phyloP scores from a whole-genome alignment of 83 land plant genomes.

The Picea abies region DNA sequence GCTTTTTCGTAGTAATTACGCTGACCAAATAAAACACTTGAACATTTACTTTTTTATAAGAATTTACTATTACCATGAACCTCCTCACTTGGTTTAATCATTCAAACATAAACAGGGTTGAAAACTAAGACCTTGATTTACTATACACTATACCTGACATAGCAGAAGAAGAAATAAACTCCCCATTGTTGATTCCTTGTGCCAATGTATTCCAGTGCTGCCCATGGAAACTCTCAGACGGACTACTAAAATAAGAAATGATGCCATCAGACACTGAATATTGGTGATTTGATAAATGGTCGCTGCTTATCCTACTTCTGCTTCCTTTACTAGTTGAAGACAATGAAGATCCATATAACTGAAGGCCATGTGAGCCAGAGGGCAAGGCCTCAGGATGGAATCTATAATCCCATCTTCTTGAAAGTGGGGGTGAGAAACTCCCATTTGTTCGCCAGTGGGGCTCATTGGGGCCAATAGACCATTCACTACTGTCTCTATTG shows the following conservation, averaged over 20 bases:
- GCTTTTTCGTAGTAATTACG: no score
- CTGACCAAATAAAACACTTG: no score
- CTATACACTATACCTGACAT: constrained; percentile 32
- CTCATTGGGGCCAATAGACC: constrained; percentile 51
- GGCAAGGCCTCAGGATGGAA: constrained; percentile 44
- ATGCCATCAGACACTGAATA: constrained; percentile 51
- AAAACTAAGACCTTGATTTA: neutral
- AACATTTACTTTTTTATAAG: neutral
- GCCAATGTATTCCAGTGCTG: constrained; percentile 47
- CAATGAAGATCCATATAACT: constrained; percentile 44
- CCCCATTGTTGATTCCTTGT: constrained; percentile 45
- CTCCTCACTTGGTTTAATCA: constrained; percentile 6
- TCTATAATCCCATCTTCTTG: constrained; percentile 43
- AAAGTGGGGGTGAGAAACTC: constrained; percentile 51
- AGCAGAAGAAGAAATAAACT: constrained; percentile 25
- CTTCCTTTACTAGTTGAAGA: constrained; percentile 69
- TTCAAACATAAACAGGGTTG: neutral
- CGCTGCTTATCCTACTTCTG: constrained; percentile 61
- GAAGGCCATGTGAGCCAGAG: constrained; percentile 37
- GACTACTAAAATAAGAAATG: constrained; percentile 48
- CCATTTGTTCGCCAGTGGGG: constrained; percentile 51
- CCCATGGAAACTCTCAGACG: constrained; percentile 47
- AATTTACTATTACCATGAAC: neutral
- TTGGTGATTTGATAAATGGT: constrained; percentile 28
- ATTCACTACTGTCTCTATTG: constrained; percentile 41